Conservation (phyloP, 257 asterid genomes). For the Eucommia ulmoides region DNA sequence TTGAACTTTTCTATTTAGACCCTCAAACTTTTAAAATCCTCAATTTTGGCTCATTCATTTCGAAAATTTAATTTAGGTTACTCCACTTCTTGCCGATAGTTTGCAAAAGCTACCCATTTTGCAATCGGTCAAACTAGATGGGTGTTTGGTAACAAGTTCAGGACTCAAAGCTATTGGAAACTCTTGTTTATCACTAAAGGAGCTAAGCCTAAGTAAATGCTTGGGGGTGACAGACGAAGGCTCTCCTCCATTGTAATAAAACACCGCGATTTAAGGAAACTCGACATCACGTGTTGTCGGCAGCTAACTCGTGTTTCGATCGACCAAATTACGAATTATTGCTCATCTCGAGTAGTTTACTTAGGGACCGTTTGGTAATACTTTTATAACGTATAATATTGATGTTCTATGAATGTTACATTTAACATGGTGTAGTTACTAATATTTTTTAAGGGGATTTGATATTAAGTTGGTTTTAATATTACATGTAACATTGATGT, state of each 20-base stretch:
- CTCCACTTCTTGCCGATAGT: slow-evolving; percentile 14
- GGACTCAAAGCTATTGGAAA: slow-evolving; percentile 17
- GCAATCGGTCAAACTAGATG: slow-evolving; percentile 21
- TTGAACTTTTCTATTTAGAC: not conserved
- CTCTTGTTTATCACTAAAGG: slow-evolving; percentile 14
- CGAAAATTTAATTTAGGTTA: slow-evolving; percentile 14
- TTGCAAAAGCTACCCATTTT: slow-evolving; percentile 9
- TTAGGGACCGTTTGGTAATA: too few relatives aligned
- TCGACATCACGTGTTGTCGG: slow-evolving; percentile 26
- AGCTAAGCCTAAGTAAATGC: slow-evolving; percentile 25
- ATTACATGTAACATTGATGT: too few relatives aligned
- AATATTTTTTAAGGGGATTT: too few relatives aligned
- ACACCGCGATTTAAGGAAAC: slow-evolving; percentile 11
- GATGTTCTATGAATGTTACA: too few relatives aligned
- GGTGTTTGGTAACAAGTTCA: slow-evolving; percentile 16
- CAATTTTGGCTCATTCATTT: not conserved
- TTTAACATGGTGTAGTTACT: too few relatives aligned
- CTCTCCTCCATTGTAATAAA: slow-evolving; percentile 14
- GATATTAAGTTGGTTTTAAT: too few relatives aligned
- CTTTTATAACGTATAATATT: too few relatives aligned
- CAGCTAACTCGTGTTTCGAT: slow-evolving; percentile 18
- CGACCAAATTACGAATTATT: slow-evolving; percentile 14
- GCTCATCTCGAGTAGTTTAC: too few relatives aligned
- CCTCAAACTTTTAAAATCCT: not conserved
- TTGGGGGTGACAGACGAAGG: slow-evolving; percentile 25